Evolutionary conservation across 345 rosid species (phyloP).

Genomic region (Eucalyptus virginea): DNA sequence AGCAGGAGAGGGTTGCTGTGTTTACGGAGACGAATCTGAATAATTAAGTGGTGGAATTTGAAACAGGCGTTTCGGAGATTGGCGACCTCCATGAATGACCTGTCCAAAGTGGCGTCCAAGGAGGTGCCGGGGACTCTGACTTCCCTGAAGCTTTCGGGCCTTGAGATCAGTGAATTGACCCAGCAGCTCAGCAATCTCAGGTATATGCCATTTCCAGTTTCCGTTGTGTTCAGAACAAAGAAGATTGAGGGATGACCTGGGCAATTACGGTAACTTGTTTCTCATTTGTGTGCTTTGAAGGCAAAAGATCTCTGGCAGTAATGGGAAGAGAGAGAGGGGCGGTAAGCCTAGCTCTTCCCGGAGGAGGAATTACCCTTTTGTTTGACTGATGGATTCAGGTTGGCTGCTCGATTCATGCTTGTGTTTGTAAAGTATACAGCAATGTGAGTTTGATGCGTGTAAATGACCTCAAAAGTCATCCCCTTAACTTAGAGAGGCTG

Average conservation of each 20-base stretch:
- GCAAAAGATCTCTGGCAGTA: conserved; percentile 5
- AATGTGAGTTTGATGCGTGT: neutral
- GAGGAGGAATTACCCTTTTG: neutral
- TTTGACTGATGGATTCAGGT: neutral
- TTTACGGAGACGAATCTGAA: neutral
- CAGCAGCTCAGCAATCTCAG: conserved; percentile 14
- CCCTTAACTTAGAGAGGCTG: neutral
- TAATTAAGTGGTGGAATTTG: neutral
- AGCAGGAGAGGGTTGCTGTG: neutral
- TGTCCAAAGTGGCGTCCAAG: conserved; percentile 8
- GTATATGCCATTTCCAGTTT: neutral
- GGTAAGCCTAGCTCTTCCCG: neutral
- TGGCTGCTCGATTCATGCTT: neutral
- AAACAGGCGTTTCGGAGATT: conserved; percentile 15
- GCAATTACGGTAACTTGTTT: neutral
- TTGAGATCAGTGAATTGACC: conserved; percentile 16
- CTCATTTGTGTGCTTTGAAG: neutral
- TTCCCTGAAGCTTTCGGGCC: conserved; percentile 17
- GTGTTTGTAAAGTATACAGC: neutral
- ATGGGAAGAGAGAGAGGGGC: neutral
- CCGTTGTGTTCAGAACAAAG: neutral
- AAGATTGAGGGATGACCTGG: neutral
- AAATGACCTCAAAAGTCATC: neutral
- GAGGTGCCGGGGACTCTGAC: conserved; percentile 25
- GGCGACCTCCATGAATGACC: neutral